Conservation (phyloP, 2,329 filamentous ascomycete species). For the Hymenotorrendiella dingleyae region DNA sequence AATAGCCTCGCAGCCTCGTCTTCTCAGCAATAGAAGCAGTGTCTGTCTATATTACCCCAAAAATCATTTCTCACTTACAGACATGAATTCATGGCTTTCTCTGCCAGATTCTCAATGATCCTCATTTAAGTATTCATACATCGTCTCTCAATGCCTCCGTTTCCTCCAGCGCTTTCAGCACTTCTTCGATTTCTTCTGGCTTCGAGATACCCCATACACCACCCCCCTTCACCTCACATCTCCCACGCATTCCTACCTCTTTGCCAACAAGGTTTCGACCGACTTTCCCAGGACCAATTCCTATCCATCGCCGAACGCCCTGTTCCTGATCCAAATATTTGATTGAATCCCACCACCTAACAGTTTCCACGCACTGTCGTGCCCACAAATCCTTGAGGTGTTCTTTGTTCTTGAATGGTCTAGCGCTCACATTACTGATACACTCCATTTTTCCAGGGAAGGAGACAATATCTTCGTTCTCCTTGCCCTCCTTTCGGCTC, state of each 20-base stretch:
- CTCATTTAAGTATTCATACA: too few species aligned
- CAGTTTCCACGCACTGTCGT: conserved; percentile 81
- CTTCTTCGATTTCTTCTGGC: conserved; percentile 68
- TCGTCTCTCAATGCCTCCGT: conserved; percentile 41
- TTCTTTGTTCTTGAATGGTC: conserved; percentile 66
- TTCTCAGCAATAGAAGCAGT: too few species aligned
- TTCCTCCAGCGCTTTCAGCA: conserved; percentile 58
- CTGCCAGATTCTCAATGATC: too few species aligned
- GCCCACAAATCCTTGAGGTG: conserved; percentile 76
- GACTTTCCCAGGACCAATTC: conserved; percentile 89
- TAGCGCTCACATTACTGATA: conserved; percentile 78
- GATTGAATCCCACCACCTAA: conserved; percentile 92
- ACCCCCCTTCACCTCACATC: conserved; percentile 75
- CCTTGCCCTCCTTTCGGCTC: conserved; percentile 46
- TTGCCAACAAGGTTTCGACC: conserved; percentile 91
- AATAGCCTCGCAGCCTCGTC: too few species aligned
- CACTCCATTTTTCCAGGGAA: conserved; percentile 74
- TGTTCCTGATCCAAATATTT: conserved; percentile 80
- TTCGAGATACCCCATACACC: conserved; percentile 90
- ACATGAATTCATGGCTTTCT: too few species aligned
- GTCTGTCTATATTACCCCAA: too few species aligned
- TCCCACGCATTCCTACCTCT: conserved; percentile 80
- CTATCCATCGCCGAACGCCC: conserved; percentile 78
- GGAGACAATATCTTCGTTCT: conserved; percentile 59
- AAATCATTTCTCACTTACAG: too few species aligned